Percentiles rank a stretch among this genome's conserved stretches.
Conservation (phyloP, 305 asterid species). For the Salvia sclarea region DNA sequence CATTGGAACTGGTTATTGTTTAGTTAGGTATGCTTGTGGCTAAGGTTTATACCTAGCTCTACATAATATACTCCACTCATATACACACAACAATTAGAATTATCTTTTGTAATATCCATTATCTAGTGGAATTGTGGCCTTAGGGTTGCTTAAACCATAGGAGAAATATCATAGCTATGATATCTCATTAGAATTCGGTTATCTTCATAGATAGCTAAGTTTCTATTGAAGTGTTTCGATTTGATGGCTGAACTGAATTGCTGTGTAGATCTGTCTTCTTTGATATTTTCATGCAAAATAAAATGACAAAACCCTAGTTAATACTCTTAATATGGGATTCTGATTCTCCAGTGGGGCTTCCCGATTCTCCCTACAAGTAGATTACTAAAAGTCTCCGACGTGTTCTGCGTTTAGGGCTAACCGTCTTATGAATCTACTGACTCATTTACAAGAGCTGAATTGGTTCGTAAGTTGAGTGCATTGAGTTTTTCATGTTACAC, state of each 20-base stretch:
- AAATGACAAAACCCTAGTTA: not conserved
- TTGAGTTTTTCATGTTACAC: not conserved
- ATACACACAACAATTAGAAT: not conserved
- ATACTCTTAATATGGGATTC: not conserved
- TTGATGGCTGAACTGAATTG: not conserved
- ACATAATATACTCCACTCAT: not conserved
- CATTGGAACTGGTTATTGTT: constrained; percentile 13
- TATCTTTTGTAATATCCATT: not conserved
- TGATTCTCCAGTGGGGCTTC: not conserved
- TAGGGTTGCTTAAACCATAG: not conserved
- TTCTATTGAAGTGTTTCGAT: not conserved
- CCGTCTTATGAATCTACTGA: not conserved
- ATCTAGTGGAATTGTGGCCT: not conserved
- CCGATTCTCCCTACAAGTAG: not conserved
- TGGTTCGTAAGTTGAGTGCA: not conserved
- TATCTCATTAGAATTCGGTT: not conserved
- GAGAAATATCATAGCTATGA: constrained; percentile 3
- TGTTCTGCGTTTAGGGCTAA: not conserved
- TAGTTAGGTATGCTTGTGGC: not conserved
- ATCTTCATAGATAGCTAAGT: not conserved
- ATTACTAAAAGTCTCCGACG: not conserved
- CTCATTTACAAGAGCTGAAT: not conserved
- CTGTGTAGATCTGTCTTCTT: not conserved
- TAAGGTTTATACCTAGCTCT: not conserved
- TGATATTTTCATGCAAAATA: not conserved